Evolutionary conservation across 805 yeast genomes (phyloP).

Genomic region (Spathaspora gorwiae): DNA sequence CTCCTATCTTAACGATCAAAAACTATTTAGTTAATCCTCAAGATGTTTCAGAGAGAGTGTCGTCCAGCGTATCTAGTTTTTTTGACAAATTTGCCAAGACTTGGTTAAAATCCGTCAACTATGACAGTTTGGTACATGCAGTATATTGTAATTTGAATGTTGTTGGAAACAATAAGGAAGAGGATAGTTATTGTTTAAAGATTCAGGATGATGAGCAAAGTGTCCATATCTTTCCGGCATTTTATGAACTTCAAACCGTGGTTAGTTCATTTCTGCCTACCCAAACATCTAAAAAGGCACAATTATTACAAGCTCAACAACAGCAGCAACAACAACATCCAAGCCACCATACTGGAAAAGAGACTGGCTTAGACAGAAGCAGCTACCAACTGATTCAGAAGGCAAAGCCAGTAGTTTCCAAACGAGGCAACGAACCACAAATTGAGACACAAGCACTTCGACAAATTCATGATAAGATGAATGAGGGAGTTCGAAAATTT

Average conservation of each 20-base stretch:
- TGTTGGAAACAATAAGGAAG: constrained; percentile 1
- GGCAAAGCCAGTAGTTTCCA: background rate
- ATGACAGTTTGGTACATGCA: constrained; percentile 34
- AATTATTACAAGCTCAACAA: background rate
- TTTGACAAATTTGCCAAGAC: constrained; percentile 39
- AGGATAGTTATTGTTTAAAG: constrained; percentile 36
- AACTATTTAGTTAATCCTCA: constrained; percentile 14
- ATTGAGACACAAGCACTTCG: constrained; percentile 18
- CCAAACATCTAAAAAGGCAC: background rate
- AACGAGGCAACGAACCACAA: background rate
- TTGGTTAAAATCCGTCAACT: constrained; percentile 33
- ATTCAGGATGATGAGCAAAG: constrained; percentile 24
- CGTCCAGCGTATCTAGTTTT: constrained; percentile 21
- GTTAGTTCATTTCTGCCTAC: background rate
- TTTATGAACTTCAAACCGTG: constrained; percentile 6
- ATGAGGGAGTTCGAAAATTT: constrained; percentile 10
- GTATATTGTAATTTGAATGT: constrained; percentile 38
- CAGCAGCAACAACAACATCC: background rate
- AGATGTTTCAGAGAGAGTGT: background rate
- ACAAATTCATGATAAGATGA: constrained; percentile 16
- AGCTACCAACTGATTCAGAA: background rate
- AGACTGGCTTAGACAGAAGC: background rate
- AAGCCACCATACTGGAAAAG: background rate
- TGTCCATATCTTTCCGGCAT: constrained; percentile 21
- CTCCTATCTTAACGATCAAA: constrained; percentile 17